Conservation (phyloP, 1,139 yeast species). For the Komagataea norvegica region DNA sequence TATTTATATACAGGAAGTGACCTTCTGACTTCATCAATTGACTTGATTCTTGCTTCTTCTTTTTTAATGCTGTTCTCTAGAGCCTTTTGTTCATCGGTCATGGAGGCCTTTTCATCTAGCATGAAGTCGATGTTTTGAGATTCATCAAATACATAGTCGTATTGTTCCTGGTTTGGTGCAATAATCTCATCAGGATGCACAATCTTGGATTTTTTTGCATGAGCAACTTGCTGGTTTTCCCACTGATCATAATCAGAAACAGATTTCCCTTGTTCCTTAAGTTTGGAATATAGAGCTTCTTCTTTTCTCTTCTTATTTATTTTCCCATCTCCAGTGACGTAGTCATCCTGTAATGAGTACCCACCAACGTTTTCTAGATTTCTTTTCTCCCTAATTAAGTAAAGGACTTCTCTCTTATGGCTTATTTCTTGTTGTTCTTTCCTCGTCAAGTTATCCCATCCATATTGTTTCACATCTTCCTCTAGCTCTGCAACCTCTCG, state of each 20-base stretch:
- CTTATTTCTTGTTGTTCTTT: conserved; percentile 48
- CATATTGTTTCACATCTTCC: conserved; percentile 40
- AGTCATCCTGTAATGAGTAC: conserved; percentile 56
- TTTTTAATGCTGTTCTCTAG: conserved; percentile 34
- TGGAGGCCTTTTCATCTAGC: conserved; percentile 35
- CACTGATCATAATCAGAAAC: conserved; percentile 46
- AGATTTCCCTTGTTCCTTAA: conserved; percentile 23
- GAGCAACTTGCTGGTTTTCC: conserved; percentile 60
- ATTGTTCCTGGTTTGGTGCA: conserved; percentile 46
- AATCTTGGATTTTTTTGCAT: conserved; percentile 36
- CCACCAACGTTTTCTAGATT: conserved; percentile 31
- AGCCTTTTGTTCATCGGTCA: conserved; percentile 27
- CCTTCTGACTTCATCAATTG: conserved; percentile 43
- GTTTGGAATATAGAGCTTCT: conserved; percentile 28
- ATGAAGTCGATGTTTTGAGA: conserved; percentile 68
- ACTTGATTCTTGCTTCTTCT: conserved; percentile 38
- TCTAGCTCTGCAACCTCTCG: conserved; percentile 47
- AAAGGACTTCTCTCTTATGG: conserved; percentile 44
- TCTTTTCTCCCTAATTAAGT: conserved; percentile 39
- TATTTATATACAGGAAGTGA: conserved; percentile 75
- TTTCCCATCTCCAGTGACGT: conserved; percentile 46
- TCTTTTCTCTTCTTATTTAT: conserved; percentile 49
- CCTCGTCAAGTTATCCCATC: conserved; percentile 45
- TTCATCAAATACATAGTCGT: conserved; percentile 82
- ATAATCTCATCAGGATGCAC: conserved; percentile 43